Conservation (phyloP, 805 yeast species). For the Saccharomycopsis selenospora region DNA sequence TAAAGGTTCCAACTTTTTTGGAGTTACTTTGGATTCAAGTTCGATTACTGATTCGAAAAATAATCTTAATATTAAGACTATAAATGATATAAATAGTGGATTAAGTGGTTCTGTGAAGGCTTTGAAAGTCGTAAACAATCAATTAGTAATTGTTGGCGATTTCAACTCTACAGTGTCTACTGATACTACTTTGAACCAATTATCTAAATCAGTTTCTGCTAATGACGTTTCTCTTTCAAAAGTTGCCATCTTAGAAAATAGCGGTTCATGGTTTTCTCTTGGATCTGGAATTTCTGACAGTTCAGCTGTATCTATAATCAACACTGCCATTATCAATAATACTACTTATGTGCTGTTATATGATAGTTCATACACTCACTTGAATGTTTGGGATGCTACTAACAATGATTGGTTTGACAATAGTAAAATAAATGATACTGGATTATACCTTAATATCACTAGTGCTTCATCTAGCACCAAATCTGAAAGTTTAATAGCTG, state of each 20-base stretch:
- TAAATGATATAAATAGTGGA: slow-evolving; percentile 30
- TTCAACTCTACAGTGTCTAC: slow-evolving; percentile 32
- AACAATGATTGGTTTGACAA: slow-evolving; percentile 31
- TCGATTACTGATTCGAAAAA: slow-evolving; percentile 11
- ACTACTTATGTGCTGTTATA: slow-evolving; percentile 38
- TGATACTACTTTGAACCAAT: slow-evolving; percentile 19
- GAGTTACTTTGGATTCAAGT: slow-evolving; percentile 1
- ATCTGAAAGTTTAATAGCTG: slow-evolving; percentile 24
- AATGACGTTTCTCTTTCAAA: slow-evolving; percentile 31
- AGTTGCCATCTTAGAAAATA: slow-evolving; percentile 32
- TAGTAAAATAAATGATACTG: slow-evolving; percentile 21
- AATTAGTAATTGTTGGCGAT: slow-evolving; percentile 41
- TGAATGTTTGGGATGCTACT: slow-evolving; percentile 36
- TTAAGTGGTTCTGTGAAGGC: slow-evolving; percentile 34
- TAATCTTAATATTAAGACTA: slow-evolving; percentile 12
- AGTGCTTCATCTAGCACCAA: slow-evolving; percentile 22
- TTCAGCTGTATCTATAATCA: slow-evolving; percentile 22
- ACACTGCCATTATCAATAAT: slow-evolving; percentile 32
- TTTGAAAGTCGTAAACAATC: slow-evolving; percentile 28
- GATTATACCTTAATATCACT: slow-evolving; percentile 29
- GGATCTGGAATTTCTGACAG: slow-evolving; percentile 14
- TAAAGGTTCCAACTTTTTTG: slow-evolving; percentile 34
- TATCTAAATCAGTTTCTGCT: slow-evolving; percentile 18
- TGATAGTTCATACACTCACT: slow-evolving; percentile 17
- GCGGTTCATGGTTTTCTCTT: slow-evolving; percentile 33